A percentile compares a stretch with the other conserved stretches of the same genome.
phyloP scores from a whole-genome alignment of 176 grass and related monocot species.

The Tuctoria greenei region DNA sequence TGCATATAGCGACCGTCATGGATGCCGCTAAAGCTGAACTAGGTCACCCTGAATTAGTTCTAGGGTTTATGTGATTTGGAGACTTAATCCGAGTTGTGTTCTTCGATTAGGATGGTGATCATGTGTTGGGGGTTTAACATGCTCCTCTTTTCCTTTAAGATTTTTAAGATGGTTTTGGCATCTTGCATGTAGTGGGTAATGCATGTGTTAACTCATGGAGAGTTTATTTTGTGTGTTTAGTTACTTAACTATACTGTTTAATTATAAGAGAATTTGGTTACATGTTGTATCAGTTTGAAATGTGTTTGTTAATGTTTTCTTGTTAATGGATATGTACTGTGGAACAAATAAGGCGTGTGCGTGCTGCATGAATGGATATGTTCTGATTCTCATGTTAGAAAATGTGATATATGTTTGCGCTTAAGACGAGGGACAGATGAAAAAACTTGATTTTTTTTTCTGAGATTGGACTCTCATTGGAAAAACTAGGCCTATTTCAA shows the following conservation, averaged over 20 bases:
- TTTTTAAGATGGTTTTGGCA: constrained; percentile 31
- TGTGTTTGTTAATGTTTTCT: neutral
- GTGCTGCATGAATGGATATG: neutral
- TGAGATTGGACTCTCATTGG: neutral
- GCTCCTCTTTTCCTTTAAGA: neutral
- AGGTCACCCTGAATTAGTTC: constrained; percentile 22
- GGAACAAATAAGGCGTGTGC: neutral
- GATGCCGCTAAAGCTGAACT: neutral
- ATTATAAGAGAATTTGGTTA: constrained; percentile 46
- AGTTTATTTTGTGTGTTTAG: constrained; percentile 47
- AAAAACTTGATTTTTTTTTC: neutral
- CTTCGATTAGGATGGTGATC: constrained; percentile 31
- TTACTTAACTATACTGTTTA: constrained; percentile 63
- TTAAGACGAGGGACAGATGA: neutral
- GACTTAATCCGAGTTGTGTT: constrained; percentile 18
- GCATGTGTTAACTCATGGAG: constrained; percentile 39
- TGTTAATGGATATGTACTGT: neutral
- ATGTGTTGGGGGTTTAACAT: constrained; percentile 7
- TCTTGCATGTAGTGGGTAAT: constrained; percentile 38
- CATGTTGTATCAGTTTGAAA: neutral
- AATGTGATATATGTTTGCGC: neutral
- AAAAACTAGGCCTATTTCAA: too few relatives aligned
- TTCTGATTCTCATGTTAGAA: neutral
- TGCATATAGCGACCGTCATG: neutral
- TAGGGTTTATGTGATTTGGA: constrained; percentile 35